Evolutionary conservation across 169 alveolate genomes (phyloP).

Genomic region (Plasmodium gonderi): DNA sequence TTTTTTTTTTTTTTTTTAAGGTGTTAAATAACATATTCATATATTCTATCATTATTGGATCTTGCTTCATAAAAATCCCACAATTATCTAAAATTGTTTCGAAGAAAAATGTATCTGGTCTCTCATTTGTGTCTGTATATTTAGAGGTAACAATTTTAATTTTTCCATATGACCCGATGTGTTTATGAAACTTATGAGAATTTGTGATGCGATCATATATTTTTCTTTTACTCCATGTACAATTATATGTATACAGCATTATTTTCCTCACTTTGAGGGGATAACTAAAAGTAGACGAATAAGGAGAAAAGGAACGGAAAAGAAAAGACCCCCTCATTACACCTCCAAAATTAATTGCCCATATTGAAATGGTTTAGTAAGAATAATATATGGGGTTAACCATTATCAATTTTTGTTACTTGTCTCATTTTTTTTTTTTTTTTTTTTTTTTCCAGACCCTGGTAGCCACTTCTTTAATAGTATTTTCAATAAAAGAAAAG

Average conservation of each 20-base stretch:
- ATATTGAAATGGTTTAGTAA: not conserved
- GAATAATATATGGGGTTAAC: not conserved
- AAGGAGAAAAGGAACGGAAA: not conserved
- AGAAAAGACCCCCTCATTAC: too few relatives aligned
- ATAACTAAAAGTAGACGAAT: not conserved
- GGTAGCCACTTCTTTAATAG: slow-evolving; percentile 35
- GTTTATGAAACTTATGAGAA: too few relatives aligned
- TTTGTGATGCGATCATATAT: too few relatives aligned
- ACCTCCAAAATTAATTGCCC: too few relatives aligned
- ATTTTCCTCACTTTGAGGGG: not conserved
- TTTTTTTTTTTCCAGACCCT: not conserved
- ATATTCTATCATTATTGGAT: slow-evolving; percentile 13
- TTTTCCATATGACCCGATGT: not conserved
- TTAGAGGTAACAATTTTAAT: slow-evolving; percentile 9
- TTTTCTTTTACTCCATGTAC: too few relatives aligned
- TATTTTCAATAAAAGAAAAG: slow-evolving; percentile 26
- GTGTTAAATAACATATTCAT: slow-evolving; percentile 28
- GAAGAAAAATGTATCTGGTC: slow-evolving; percentile 20
- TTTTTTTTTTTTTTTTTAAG: not conserved
- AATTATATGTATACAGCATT: not conserved
- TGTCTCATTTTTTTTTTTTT: not conserved
- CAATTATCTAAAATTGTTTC: slow-evolving; percentile 27
- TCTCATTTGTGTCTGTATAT: slow-evolving; percentile 27
- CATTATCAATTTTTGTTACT: too few relatives aligned
- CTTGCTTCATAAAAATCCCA: slow-evolving; percentile 41